Evolutionary conservation across 2,329 filamentous ascomycete species (phyloP), one percentile per base, ranked within the genome.

Genomic region (Lojkania enalia): DNA sequence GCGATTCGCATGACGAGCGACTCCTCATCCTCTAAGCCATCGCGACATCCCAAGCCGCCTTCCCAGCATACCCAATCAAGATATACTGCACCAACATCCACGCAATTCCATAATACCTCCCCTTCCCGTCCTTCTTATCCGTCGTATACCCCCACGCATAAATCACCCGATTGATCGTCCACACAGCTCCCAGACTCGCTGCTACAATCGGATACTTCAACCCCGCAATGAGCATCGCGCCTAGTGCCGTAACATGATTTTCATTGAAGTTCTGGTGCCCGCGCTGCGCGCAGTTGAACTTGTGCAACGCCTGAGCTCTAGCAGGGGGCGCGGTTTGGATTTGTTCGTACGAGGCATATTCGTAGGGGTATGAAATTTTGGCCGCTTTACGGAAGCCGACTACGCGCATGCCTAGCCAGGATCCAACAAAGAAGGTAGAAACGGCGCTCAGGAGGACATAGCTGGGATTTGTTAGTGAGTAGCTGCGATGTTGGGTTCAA

Each of bases 211-310:
- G 82, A 61, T 77, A 82, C 49, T 70, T 70, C 42, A 84, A 54
- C 2, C 81, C 82, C 0, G 76, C 72, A 42, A 83, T 71, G 14
- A 84, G 67, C 58, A 80, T 71, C 36, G 73, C 73, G 19, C 76
- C 68, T 35, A 81, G 72, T 3, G 76, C 74, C 42, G 75, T 72
- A 2, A 75, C 58, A 49, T 79, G 74, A 64, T 83, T 81, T 69
- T 85, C 82, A 54, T 79, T 67, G 67, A 77, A 82, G 67, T 85
- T 84, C 60, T 73, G 71, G 71, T 82, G 79, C 2, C 59, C 58
- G 57, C 67, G 67, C 48, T 70, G 68, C 0, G 67, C 64, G 41
- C 57, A 51, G 66, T 77, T 77, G 69, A 75, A 77, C 21, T 71
- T 56, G 46, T 75, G 63, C 58, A 75, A 64, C 16, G 58, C 67